Conservation (phyloP, 805 yeast species). For the Komagataella phaffii region DNA sequence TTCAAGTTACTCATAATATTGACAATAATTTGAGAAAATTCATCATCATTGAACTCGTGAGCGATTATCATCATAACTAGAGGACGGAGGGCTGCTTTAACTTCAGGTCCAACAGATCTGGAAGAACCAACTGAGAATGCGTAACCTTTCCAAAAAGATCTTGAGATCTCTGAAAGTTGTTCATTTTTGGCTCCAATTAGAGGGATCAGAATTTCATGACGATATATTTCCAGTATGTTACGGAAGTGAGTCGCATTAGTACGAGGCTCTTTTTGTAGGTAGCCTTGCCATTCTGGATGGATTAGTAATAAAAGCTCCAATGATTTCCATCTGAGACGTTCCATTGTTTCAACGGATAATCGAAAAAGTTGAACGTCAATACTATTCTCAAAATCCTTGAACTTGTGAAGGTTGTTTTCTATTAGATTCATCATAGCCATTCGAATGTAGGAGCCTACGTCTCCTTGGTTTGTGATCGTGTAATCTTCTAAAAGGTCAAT, state of each 20-base stretch:
- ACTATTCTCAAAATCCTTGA: constrained; percentile 5
- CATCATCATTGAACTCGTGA: constrained; percentile 5
- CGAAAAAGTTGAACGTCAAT: constrained; percentile 30
- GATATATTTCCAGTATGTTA: constrained; percentile 7
- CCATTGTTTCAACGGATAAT: constrained; percentile 52
- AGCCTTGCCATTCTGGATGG: constrained; percentile 8
- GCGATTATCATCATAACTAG: not conserved
- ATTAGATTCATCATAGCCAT: constrained; percentile 31
- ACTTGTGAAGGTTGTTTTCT: constrained; percentile 10
- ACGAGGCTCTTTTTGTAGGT: not conserved
- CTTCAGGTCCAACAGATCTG: not conserved
- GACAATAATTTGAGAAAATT: constrained; percentile 2
- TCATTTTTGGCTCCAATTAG: not conserved
- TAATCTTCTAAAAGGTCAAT: constrained; percentile 54
- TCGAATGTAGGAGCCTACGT: constrained; percentile 76
- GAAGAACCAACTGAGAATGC: constrained; percentile 40
- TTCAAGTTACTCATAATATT: constrained; percentile 5
- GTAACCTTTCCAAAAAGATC: constrained; percentile 43
- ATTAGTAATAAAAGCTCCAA: constrained; percentile 20
- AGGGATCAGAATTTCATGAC: not conserved
- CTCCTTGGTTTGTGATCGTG: constrained; percentile 72
- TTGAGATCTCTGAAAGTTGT: constrained; percentile 6
- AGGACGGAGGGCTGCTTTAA: not conserved
- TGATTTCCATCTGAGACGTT: constrained; percentile 32
- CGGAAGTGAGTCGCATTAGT: not conserved